Evolutionary conservation across 2,329 filamentous ascomycete genomes (phyloP).

Genomic region (Fusarium sp.): DNA sequence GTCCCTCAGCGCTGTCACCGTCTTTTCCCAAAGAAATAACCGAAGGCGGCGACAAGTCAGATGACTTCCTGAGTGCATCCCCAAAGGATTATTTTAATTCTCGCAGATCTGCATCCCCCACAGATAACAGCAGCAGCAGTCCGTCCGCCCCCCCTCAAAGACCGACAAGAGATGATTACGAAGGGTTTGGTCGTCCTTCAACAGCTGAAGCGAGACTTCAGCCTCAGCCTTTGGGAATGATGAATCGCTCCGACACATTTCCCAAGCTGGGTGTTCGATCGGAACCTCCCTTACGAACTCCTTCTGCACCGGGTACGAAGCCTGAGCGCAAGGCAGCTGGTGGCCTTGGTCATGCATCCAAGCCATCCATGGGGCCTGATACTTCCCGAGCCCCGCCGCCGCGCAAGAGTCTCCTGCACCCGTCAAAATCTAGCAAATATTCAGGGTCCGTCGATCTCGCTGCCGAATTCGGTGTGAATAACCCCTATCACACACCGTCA

Average conservation of each 20-base stretch:
- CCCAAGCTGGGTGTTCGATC: slow-evolving; percentile 53
- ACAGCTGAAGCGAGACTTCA: slow-evolving; percentile 50
- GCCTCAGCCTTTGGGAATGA: slow-evolving; percentile 51
- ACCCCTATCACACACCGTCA: slow-evolving; percentile 72
- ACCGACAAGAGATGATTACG: slow-evolving; percentile 65
- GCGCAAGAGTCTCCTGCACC: slow-evolving; percentile 59
- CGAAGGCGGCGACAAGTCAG: slow-evolving; percentile 26
- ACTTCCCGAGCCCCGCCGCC: slow-evolving; percentile 65
- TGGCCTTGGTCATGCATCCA: slow-evolving; percentile 46
- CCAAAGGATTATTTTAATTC: slow-evolving; percentile 26
- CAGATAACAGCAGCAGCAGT: slow-evolving; percentile 38
- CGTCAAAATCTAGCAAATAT: slow-evolving; percentile 53
- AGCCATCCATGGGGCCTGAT: slow-evolving; percentile 59
- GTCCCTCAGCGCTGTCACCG: slow-evolving; percentile 48
- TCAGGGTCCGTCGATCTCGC: slow-evolving; percentile 63
- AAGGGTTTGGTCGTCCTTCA: slow-evolving; percentile 64
- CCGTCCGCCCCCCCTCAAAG: slow-evolving; percentile 51
- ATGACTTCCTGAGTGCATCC: slow-evolving; percentile 35
- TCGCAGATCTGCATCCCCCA: slow-evolving; percentile 21
- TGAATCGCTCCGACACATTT: slow-evolving; percentile 64
- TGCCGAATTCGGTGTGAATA: slow-evolving; percentile 68
- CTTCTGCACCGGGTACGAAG: slow-evolving; percentile 59
- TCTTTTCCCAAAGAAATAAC: slow-evolving; percentile 44
- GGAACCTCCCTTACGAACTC: slow-evolving; percentile 55
- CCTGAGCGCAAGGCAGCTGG: slow-evolving; percentile 50